Conservation (phyloP, 768 basidiomycete genomes). For the Suillus sp. region DNA sequence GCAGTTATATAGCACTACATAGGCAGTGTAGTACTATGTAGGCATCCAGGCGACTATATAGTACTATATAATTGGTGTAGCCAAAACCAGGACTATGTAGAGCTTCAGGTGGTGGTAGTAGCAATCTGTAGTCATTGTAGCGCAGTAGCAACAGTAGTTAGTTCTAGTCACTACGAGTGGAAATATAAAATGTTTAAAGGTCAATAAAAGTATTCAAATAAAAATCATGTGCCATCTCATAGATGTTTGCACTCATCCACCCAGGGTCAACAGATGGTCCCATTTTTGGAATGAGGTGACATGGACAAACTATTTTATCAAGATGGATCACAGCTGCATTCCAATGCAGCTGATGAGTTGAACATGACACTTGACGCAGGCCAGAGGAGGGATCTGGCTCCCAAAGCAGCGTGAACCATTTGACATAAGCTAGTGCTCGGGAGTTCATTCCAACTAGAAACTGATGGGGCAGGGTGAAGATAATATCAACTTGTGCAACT, state of each 20-base stretch:
- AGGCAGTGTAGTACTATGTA: too few relatives aligned
- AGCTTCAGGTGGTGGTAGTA: too few relatives aligned
- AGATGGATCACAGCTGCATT: not conserved
- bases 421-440: constrained; percentile 25
- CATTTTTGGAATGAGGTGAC: not conserved
- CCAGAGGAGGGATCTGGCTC: not conserved
- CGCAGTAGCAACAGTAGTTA: too few relatives aligned
- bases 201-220: constrained; percentile 6
- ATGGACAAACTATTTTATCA: not conserved
- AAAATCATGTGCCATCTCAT: constrained; percentile 3
- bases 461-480: constrained; percentile 17
- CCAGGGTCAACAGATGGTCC: not conserved
- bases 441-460: constrained; percentile 8
- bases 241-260: not conserved
- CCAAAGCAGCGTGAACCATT: constrained; percentile 26
- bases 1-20: too few relatives aligned
- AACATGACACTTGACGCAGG: not conserved
- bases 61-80: too few relatives aligned
- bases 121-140: too few relatives aligned
- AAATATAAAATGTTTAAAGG: too few relatives aligned
- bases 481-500: constrained; percentile 17
- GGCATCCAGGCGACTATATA: too few relatives aligned
- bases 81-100: too few relatives aligned
- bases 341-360: not conserved
- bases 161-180: too few relatives aligned